A percentile compares a stretch with the other conserved stretches of the same genome.
These are phyloP conservation scores for Escallonia herrerae DNA, from an alignment of 129 eudicot genomes.

Conservation along the genomic window DNA sequence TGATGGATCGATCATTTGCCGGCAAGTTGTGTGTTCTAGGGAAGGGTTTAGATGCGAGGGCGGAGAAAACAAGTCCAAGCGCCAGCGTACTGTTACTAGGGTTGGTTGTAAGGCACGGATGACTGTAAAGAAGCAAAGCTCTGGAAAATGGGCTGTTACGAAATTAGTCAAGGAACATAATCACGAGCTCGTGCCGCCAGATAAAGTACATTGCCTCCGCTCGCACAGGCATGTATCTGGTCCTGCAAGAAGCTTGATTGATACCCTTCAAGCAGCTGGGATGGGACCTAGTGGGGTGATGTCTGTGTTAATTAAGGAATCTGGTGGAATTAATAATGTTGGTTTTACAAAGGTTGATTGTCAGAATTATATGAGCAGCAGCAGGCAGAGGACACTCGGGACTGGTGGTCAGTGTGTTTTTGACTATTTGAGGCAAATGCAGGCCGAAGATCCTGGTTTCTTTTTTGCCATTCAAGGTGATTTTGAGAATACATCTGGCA, in stretches of 20 bases:
- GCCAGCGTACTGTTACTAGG: constrained; percentile 39
- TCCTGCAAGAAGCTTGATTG: constrained; percentile 42
- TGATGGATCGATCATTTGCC: constrained; percentile 40
- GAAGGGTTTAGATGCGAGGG: constrained; percentile 34
- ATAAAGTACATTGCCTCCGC: constrained; percentile 43
- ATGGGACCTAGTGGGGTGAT: constrained; percentile 47
- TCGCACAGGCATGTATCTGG: constrained; percentile 48
- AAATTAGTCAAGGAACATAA: constrained; percentile 40
- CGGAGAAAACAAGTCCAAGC: constrained; percentile 20
- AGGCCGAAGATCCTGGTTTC: constrained; percentile 29
- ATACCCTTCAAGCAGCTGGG: constrained; percentile 52
- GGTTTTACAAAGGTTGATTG: constrained; percentile 54
- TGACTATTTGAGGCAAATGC: constrained; percentile 43
- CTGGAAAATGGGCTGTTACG: constrained; percentile 44
- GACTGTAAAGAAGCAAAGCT: constrained; percentile 38
- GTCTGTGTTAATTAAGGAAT: constrained; percentile 45
- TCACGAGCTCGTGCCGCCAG: constrained; percentile 41
- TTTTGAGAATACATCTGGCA: constrained; percentile 23
- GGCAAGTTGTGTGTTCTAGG: constrained; percentile 38
- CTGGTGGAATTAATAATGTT: constrained; percentile 45
- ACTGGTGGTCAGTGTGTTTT: constrained; percentile 38
- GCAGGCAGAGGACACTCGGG: constrained; percentile 33
- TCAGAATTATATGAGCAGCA: constrained; percentile 40
- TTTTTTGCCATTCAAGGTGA: constrained; percentile 38
- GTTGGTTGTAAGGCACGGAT: constrained; percentile 44